A percentile compares a stretch with the other conserved stretches of the same genome.
Evolutionary conservation across 352 stramenopile species (phyloP).

Genomic region (Aphanomyces stellatus): DNA sequence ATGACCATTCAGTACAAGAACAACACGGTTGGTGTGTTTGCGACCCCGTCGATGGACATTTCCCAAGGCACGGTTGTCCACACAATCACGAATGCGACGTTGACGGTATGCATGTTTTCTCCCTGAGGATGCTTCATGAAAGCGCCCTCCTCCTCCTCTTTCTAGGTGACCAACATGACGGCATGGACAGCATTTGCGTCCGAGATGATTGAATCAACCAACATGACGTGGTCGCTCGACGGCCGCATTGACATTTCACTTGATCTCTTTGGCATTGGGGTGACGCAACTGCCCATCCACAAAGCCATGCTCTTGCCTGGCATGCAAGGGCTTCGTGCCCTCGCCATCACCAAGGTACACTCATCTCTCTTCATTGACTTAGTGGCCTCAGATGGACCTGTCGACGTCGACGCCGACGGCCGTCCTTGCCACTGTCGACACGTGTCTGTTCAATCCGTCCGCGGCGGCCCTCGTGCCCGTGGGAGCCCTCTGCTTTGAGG

Average conservation of each 20-base stretch:
- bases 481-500: constrained; percentile 11
- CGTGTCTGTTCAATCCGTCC: constrained; percentile 14
- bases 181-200: constrained; percentile 2
- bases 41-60: constrained; percentile 13
- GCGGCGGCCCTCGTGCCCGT: constrained; percentile 1
- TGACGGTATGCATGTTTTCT: not conserved
- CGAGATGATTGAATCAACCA: constrained; percentile 13
- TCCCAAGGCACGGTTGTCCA: constrained; percentile 1
- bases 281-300: not conserved
- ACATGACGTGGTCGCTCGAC: constrained; percentile 3
- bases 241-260: constrained; percentile 5
- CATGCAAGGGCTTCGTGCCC: constrained; percentile 5
- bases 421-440: constrained; percentile 4
- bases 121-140: not conserved
- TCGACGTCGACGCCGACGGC: not conserved
- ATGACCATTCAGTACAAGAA: not conserved
- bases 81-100: constrained; percentile 14
- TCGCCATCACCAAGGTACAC: constrained; percentile 7
- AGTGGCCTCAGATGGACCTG: constrained; percentile 11
- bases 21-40: not conserved
- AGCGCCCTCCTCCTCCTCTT: not conserved
- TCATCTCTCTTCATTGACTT: not conserved
- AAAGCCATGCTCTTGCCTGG: not conserved
- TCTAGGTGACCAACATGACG: constrained; percentile 13
- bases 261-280: constrained; percentile 2